Base-by-base conservation (phyloP, 2,329 filamentous ascomycete genomes). In the Penicillium sp. region DNA sequence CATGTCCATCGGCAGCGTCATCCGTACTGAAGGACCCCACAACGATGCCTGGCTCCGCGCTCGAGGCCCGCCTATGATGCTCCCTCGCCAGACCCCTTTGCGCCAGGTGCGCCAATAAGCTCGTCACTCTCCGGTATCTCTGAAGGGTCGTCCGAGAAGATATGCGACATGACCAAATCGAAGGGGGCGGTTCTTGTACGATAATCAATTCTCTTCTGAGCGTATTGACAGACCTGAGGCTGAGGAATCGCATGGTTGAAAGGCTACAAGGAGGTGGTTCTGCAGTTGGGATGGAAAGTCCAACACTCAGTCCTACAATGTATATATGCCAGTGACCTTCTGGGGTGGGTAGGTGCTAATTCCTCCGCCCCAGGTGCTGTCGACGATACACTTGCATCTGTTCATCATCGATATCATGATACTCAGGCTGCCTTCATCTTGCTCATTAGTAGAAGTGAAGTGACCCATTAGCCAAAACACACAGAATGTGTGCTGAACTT, bases 1-100 rank as follows among this genome's bases (percentile, higher is more conserved):
- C 85, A 99, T 99, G 95, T 94, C 92, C 61, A 97, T 99, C 71
- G 95, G 95, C 70, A 97, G 92, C 71, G 93, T 96, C 49, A 97
- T 99, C 73, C 91, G 95, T 75, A 93, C 92, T 63, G 95, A 99
- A 72, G 88, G 91, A 67, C 91, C 92, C 47, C 88, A 90, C 40
- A 89, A 91, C 72, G 83, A 89, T 62, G 87, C 91, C 61, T 97
- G 94, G 81, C 86, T 88, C 69, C 87, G 87, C 76, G 88, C 91
- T 55, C 88, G 89, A 69, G 84, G 90, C 71, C 86, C 87, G 65
- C 92, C 93, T 26, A 88, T 94, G 72, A 87, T 96, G 67, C 79
- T 87, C 71, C 83, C 83, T 37, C 76, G 80, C 65, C 76, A 82
- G 64, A 76, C 73, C 60, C 72, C 74, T 45, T 65, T 75, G 59